phyloP scores from a whole-genome alignment of 345 rosid species.

The Syzygium aromaticum region DNA sequence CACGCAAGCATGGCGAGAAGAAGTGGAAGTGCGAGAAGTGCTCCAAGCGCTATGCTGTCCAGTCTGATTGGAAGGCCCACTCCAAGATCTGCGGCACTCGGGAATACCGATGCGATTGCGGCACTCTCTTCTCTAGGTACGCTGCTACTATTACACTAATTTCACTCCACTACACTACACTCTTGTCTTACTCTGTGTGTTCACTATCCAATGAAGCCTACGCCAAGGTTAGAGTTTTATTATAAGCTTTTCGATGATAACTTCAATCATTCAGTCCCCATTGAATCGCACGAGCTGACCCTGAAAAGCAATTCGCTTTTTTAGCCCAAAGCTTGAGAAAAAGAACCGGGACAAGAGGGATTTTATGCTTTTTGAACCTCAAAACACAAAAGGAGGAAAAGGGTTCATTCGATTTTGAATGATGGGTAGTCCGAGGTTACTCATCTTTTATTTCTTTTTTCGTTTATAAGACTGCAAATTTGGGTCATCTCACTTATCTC shows the following conservation, averaged over 20 bases:
- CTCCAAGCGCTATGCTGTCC: constrained; percentile 70
- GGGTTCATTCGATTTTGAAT: not conserved
- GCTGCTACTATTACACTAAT: not conserved
- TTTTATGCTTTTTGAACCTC: not conserved
- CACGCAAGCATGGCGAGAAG: constrained; percentile 80
- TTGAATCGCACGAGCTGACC: not conserved
- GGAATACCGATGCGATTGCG: constrained; percentile 83
- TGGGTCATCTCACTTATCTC: not conserved
- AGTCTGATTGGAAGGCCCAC: constrained; percentile 91
- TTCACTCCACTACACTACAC: not conserved
- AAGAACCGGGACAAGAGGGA: not conserved
- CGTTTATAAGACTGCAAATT: not conserved
- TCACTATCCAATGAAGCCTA: not conserved
- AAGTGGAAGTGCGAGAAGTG: constrained; percentile 91
- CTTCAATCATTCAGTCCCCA: not conserved
- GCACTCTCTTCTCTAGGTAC: constrained; percentile 83
- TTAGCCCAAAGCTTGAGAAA: not conserved
- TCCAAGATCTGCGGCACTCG: constrained; percentile 81
- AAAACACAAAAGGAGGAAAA: not conserved
- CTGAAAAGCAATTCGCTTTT: not conserved
- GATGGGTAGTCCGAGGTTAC: not conserved
- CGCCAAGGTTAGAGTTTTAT: not conserved
- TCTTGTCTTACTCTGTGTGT: not conserved
- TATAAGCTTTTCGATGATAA: not conserved
- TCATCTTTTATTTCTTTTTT: not conserved